Evolutionary conservation across 306 rosid species (phyloP), one percentile per base, ranked within the genome.

Genomic region (Rosa persica): DNA sequence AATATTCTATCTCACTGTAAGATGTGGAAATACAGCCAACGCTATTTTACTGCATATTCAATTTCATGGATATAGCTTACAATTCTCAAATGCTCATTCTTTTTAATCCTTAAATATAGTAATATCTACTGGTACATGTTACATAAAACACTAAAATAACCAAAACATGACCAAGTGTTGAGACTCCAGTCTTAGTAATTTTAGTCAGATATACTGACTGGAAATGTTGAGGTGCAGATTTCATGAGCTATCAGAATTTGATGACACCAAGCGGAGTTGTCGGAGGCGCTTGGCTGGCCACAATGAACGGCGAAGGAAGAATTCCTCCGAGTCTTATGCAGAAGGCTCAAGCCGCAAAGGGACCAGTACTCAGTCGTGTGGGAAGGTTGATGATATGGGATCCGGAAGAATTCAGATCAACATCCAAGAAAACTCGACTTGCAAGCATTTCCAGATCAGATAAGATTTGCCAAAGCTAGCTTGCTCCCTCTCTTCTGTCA

Each of bases 401-500:
- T 12, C 51, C 51, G 88, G 80, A 8, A 89, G 93, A 84, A 89
- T 83, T 73, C 90, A 85, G 86, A 69, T 86, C 22, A 40, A 80
- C 30, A 76, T 79, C n/a, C 86, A 82, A 77, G 90, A 84, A 76
- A 87, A 82, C 55, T 75, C 85, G 27, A 47, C 80, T 58, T 78
- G 25, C 79, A 78, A 87, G 79, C 85, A 89, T 68, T 86, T 86
- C 78, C 88, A 87, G 49, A 89, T 87, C 78, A 83, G 80, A 80
- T 89, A 74, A 87, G 85, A 70, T 48, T 23, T 78, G 1, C 9
- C 60, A 30, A 64, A 79, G 22, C 74, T 55, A 72, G 8, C 69
- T 69, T 79, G 92, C 97, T 91, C 89, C 73, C 97, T 89, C 92
- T 89, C 93, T 88, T 91, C 92, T 89, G 93, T 89, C 93, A 89